Evolutionary conservation across 2,329 filamentous ascomycete genomes (phyloP).

Genomic region (Ophiostoma perfectum): DNA sequence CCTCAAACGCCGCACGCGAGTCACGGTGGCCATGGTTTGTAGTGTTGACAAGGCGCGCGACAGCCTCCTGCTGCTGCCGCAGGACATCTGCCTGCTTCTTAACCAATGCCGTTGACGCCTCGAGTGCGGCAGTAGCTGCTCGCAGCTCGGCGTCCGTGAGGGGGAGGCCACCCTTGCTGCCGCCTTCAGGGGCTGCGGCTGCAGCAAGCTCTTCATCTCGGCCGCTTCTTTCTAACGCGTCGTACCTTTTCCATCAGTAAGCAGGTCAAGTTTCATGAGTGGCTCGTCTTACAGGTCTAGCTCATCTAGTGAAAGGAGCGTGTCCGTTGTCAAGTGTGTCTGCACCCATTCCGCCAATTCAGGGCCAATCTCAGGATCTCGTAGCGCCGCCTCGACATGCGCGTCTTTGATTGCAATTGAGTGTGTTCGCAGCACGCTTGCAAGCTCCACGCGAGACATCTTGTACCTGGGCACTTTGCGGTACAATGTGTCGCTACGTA

Average conservation of each 20-base stretch:
- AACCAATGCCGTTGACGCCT: constrained; percentile 58
- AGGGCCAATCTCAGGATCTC: constrained; percentile 34
- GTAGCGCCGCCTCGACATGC: constrained; percentile 35
- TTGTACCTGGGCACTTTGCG: background rate
- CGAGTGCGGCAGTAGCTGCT: constrained; percentile 58
- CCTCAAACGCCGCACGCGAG: constrained; percentile 35
- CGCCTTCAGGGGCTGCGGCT: background rate
- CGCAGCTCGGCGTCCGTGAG: constrained; percentile 56
- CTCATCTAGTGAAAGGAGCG: constrained; percentile 51
- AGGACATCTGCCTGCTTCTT: constrained; percentile 58
- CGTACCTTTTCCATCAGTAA: constrained; percentile 44
- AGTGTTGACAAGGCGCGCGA: constrained; percentile 48
- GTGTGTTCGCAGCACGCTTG: constrained; percentile 20
- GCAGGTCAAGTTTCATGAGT: constrained; percentile 33
- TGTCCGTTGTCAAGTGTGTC: constrained; percentile 45
- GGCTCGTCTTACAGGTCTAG: constrained; percentile 45
- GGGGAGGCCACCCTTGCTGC: constrained; percentile 36
- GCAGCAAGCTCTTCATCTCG: constrained; percentile 43
- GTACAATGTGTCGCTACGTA: background rate
- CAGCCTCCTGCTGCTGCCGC: constrained; percentile 56
- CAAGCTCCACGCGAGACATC: constrained; percentile 17
- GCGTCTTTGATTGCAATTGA: constrained; percentile 18
- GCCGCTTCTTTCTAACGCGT: constrained; percentile 44
- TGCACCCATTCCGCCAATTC: constrained; percentile 45
- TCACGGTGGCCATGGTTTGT: constrained; percentile 32